These are phyloP conservation scores for Cercis canadensis DNA, from an alignment of 306 rosid species.

Conservation along the genomic window DNA sequence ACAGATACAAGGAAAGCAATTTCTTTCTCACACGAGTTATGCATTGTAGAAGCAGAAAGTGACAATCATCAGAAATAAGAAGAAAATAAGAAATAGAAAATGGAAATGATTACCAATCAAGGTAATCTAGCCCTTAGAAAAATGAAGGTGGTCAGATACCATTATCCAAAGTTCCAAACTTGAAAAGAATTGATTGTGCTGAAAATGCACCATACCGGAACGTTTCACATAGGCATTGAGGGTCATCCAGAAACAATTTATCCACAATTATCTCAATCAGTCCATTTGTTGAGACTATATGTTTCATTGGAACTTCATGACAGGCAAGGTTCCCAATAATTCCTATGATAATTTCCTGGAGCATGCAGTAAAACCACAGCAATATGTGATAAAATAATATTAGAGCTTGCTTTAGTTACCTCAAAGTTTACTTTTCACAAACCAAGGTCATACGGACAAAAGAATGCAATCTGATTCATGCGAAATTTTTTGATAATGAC, in stretches of 20 bases:
- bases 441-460: not conserved
- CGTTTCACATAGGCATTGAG: constrained; percentile 83
- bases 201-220: constrained; percentile 64
- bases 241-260: constrained; percentile 75
- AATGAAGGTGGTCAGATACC: not conserved
- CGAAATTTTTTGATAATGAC: constrained; percentile 38
- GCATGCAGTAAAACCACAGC: constrained; percentile 37
- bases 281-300: constrained; percentile 59
- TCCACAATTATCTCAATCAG: constrained; percentile 61
- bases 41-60: constrained; percentile 14
- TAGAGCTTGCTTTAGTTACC: constrained; percentile 16
- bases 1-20: constrained; percentile 20
- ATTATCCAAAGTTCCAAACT: constrained; percentile 2
- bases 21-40: constrained; percentile 24
- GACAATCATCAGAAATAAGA: constrained; percentile 16
- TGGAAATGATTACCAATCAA: constrained; percentile 27
- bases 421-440: constrained; percentile 9
- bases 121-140: constrained; percentile 8
- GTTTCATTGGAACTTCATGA: constrained; percentile 72
- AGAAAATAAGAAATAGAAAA: constrained; percentile 8
- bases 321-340: constrained; percentile 91
- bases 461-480: constrained; percentile 9
- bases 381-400: constrained; percentile 29
- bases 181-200: constrained; percentile 27
- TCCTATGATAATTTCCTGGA: constrained; percentile 83